These are phyloP conservation scores for Trichoderma asperelloides DNA, from an alignment of 495 filamentous ascomycete genomes.

Conservation along the genomic window DNA sequence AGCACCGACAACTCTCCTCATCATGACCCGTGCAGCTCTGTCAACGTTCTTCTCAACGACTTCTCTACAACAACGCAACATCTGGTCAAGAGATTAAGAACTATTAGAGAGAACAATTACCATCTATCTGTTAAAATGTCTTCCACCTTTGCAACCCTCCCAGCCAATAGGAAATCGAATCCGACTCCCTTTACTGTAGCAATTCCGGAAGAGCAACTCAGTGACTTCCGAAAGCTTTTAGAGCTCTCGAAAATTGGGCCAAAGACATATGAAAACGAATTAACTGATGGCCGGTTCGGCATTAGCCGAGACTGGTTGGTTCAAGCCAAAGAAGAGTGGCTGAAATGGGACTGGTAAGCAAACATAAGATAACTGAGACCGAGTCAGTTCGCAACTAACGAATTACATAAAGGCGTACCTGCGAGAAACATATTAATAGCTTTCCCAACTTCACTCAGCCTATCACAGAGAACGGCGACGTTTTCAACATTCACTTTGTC, in stretches of 20 bases:
- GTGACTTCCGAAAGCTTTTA: conserved; percentile 40
- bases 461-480: conserved; percentile 30
- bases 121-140: not conserved
- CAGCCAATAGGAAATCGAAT: conserved; percentile 3
- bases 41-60: not conserved
- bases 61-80: not conserved
- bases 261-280: conserved; percentile 39
- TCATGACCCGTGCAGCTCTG: too few relatives aligned
- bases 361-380: too few relatives aligned
- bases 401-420: conserved; percentile 18
- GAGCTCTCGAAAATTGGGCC: conserved; percentile 43
- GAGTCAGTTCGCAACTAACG: not conserved
- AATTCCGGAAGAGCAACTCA: conserved; percentile 28
- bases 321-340: conserved; percentile 40
- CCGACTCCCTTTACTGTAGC: conserved; percentile 11
- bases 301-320: conserved; percentile 44
- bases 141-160: conserved; percentile 9
- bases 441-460: conserved; percentile 48
- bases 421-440: conserved; percentile 47
- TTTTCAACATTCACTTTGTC: conserved; percentile 47
- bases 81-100: not conserved
- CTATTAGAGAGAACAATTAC: not conserved
- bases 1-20: too few relatives aligned
- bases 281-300: conserved; percentile 37
- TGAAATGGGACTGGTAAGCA: conserved; percentile 29